Base-by-base conservation (phyloP, 2,329 filamentous ascomycete genomes). In the Geosmithia putterillii region DNA sequence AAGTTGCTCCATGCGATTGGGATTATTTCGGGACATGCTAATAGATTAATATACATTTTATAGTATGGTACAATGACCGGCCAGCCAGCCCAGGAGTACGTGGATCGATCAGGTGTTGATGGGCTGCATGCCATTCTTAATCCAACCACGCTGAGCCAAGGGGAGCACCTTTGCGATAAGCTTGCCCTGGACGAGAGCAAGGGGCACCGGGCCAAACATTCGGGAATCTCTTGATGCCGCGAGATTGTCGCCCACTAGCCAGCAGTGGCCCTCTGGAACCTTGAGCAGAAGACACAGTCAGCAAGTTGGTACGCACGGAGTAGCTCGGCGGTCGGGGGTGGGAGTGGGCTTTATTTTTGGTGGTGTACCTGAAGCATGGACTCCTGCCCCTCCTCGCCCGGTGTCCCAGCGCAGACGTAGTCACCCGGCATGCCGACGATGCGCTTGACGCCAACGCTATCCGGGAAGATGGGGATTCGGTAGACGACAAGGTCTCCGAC, bases 221-320 rank as follows among this genome's bases (percentile, higher is more conserved):
- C 92, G 79, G 38, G 88, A 95, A 66, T 98, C 92, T 50, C 86
- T 70, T 20, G 88, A 95, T 54, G 76, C 83, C 3, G 78, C 71
- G 47, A 95, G 57, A 60, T 96, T 96, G 61, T 98, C 92, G 3
- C 92, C 92, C 3, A 80, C 76, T 7, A 95, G 68, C 78, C 87
- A 96, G 54, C 88, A 94, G 67, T 98, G 92, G 2, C 92, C 92
- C 56, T 84, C 71, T 0, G 92, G 92, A 15, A 98, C 79, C 85
- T 94, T 54, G n/a, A n/a, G n/a, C n/a, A n/a, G n/a, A n/a, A n/a
- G n/a, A n/a, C 6, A 12, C 28, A 32, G 10, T 32, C 15, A 12
- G 10, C 28, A 32, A n/a, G 28, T 12, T 10, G 10, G 23, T 25
- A 25, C 10, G 3, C 28, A 12, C 28, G 28, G 10, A 4, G 6